phyloP scores from a whole-genome alignment of 2,329 filamentous ascomycete species.

The Hypoxylon sp. region DNA sequence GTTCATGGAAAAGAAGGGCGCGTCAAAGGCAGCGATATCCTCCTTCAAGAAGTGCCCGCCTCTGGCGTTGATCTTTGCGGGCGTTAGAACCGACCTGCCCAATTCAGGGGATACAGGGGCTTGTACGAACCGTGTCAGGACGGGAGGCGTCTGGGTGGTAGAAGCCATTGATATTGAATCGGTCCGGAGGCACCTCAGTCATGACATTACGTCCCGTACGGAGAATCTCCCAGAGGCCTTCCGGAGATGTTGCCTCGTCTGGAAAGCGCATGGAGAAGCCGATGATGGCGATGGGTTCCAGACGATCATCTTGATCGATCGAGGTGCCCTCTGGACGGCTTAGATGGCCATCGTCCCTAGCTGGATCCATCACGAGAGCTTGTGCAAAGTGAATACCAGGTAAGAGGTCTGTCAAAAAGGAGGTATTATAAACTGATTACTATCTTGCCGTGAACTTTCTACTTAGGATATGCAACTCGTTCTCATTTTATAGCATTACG shows the following conservation, averaged over 20 bases:
- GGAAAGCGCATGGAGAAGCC: conserved; percentile 21
- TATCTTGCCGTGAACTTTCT: no score
- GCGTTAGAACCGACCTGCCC: no score
- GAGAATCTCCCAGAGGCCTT: conserved; percentile 14
- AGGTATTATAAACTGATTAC: no score
- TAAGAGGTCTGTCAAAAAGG: no score
- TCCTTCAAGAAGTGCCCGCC: conserved; percentile 22
- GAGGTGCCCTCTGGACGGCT: not conserved
- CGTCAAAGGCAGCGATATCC: conserved; percentile 37
- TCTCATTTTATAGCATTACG: no score
- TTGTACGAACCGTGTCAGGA: conserved; percentile 1
- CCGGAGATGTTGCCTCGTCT: conserved; percentile 10
- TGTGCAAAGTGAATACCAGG: no score
- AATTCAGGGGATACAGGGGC: no score
- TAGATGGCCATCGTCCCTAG: no score
- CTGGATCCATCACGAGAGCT: no score
- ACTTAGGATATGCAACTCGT: no score
- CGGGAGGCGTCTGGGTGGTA: conserved; percentile 15
- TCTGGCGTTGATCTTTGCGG: conserved; percentile 5
- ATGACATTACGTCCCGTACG: conserved; percentile 2
- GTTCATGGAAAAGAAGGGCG: conserved; percentile 37
- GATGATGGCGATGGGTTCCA: conserved; percentile 11
- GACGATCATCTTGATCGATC: not conserved
- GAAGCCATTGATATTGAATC: conserved; percentile 13
- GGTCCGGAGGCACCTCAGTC: not conserved